Evolutionary conservation across 129 eudicot genomes (phyloP).

Genomic region (Centella asiatica): DNA sequence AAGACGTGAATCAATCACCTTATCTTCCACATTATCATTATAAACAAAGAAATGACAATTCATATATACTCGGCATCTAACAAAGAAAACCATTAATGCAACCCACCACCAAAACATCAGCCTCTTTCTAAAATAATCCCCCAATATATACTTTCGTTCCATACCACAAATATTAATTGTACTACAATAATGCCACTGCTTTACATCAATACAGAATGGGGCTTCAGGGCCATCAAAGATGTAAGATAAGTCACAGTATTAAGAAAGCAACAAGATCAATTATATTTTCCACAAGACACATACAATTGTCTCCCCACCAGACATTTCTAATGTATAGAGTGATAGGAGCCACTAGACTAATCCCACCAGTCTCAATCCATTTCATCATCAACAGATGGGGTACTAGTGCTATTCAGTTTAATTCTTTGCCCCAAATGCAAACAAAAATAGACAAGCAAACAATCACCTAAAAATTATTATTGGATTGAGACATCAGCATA

Average conservation of each 20-base stretch:
- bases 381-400: slow-evolving; percentile 8
- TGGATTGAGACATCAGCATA: slow-evolving; percentile 11
- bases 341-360: not conserved
- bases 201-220: slow-evolving; percentile 15
- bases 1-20: too few species aligned
- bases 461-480: slow-evolving; percentile 17
- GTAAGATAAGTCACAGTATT: slow-evolving; percentile 17
- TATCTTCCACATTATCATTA: too few species aligned
- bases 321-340: not conserved
- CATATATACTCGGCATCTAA: too few species aligned
- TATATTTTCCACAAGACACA: not conserved
- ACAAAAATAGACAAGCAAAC: slow-evolving; percentile 12
- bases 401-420: not conserved
- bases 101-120: not conserved
- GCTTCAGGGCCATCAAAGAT: slow-evolving; percentile 14
- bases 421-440: slow-evolving; percentile 16
- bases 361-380: not conserved
- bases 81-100: too few species aligned
- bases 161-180: slow-evolving; percentile 19
- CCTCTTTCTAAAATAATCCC: too few species aligned
- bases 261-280: not conserved
- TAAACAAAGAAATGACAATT: too few species aligned
- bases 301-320: slow-evolving; percentile 21
- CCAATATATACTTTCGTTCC: not conserved
- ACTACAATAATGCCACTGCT: slow-evolving; percentile 13